Conservation (phyloP, 352 stramenopile genomes). For the Halophytophthora batemanensis region DNA sequence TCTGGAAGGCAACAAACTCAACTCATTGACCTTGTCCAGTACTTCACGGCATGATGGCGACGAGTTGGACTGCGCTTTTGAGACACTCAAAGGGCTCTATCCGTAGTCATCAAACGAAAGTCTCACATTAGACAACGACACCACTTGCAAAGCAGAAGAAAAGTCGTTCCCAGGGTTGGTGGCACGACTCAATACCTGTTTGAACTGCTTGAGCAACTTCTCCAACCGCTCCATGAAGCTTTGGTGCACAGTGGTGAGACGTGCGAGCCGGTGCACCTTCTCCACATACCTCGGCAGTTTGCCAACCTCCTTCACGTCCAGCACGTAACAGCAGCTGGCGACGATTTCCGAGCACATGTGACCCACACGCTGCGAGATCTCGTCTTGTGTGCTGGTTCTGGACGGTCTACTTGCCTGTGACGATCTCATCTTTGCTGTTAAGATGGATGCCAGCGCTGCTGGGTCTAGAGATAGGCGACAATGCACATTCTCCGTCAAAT, state of each 20-base stretch:
- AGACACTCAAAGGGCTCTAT: constrained; percentile 17
- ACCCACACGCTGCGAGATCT: constrained; percentile 19
- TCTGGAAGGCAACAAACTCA: too few species aligned
- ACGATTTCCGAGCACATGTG: constrained; percentile 33
- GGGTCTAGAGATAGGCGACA: constrained; percentile 23
- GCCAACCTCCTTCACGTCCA: constrained; percentile 23
- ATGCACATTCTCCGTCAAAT: constrained; percentile 25
- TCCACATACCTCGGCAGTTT: constrained; percentile 25
- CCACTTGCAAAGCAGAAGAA: constrained; percentile 1
- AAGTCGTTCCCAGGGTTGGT: background rate
- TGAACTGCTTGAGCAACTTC: constrained; percentile 22
- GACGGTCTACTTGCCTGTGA: background rate
- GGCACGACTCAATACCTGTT: constrained; percentile 13
- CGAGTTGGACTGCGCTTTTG: constrained; percentile 7
- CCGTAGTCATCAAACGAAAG: background rate
- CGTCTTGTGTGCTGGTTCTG: background rate
- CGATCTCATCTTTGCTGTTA: background rate
- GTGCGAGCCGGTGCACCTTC: constrained; percentile 22
- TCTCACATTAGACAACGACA: background rate
- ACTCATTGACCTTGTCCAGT: constrained; percentile 18
- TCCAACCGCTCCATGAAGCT: constrained; percentile 32
- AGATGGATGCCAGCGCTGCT: constrained; percentile 3
- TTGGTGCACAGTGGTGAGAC: constrained; percentile 32
- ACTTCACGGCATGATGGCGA: constrained; percentile 16
- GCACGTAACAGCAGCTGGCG: constrained; percentile 25